These are phyloP conservation scores for Blastomyces gilchristii DNA, from an alignment of 2,329 filamentous ascomycete genomes.

Conservation along the genomic window DNA sequence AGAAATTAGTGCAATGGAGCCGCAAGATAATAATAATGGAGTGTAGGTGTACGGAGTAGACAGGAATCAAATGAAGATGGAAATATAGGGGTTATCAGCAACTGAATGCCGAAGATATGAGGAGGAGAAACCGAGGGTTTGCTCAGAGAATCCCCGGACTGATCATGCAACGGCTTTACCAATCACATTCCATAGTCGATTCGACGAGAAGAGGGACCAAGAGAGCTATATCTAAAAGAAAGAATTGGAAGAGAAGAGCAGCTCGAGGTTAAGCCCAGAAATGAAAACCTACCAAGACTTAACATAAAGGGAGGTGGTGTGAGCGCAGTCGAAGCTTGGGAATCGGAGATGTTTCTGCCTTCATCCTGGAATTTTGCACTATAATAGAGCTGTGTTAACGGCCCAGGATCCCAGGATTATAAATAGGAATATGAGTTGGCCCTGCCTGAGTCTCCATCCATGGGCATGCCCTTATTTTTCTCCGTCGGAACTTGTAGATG, in stretches of 20 bases:
- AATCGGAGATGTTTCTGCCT: not conserved
- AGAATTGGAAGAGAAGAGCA: not conserved
- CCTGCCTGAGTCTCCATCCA: too few species aligned
- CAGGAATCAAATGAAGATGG: not conserved
- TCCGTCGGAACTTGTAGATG: not conserved
- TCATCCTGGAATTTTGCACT: not conserved
- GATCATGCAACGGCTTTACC: not conserved
- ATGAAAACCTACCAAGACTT: not conserved
- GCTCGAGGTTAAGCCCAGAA: not conserved
- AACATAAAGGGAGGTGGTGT: not conserved
- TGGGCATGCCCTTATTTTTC: not conserved
- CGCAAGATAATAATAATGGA: not conserved
- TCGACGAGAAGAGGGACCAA: not conserved
- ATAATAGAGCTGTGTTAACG: not conserved
- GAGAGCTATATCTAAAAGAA: too few species aligned
- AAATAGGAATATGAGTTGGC: not conserved
- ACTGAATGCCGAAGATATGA: not conserved
- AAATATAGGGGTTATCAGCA: not conserved
- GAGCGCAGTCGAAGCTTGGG: not conserved
- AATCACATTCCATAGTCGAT: not conserved
- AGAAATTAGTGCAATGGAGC: not conserved
- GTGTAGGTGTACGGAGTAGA: too few species aligned
- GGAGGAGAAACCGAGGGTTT: not conserved
- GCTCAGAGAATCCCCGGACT: not conserved
- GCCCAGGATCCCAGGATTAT: constrained; percentile 1